A percentile compares a stretch with the other conserved stretches of the same genome.
Evolutionary conservation across 2,329 filamentous ascomycete species (phyloP).

Genomic region (Colletotrichum somersetense): DNA sequence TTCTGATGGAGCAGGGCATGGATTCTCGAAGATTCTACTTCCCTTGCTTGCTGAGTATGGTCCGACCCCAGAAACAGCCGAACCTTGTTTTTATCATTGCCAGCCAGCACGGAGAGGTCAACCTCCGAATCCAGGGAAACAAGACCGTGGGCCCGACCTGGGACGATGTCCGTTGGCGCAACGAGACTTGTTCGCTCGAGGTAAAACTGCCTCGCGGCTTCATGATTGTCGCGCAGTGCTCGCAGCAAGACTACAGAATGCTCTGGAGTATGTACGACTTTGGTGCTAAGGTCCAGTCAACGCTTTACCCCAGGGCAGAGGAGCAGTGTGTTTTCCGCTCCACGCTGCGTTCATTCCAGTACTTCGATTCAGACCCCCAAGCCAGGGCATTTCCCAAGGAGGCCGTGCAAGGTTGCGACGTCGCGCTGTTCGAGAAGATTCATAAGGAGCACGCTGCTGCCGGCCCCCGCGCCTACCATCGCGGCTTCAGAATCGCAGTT

Average conservation of each 20-base stretch:
- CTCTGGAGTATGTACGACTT: constrained; percentile 90
- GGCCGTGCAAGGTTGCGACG: constrained; percentile 76
- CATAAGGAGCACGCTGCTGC: constrained; percentile 78
- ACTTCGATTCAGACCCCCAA: constrained; percentile 80
- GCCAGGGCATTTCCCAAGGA: constrained; percentile 82
- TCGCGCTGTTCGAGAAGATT: constrained; percentile 81
- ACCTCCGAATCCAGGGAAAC: constrained; percentile 78
- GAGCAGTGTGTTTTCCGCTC: constrained; percentile 79
- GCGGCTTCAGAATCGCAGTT: constrained; percentile 82
- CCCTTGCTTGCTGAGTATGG: constrained; percentile 80
- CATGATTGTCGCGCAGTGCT: constrained; percentile 76
- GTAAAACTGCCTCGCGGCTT: constrained; percentile 83
- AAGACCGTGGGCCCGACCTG: constrained; percentile 79
- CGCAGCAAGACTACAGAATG: constrained; percentile 81
- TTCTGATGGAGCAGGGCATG: constrained; percentile 78
- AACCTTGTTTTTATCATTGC: constrained; percentile 80
- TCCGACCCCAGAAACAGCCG: constrained; percentile 77
- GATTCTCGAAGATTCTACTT: constrained; percentile 77
- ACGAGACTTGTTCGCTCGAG: constrained; percentile 73
- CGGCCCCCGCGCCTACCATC: constrained; percentile 79
- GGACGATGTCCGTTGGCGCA: constrained; percentile 86
- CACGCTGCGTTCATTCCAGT: constrained; percentile 81
- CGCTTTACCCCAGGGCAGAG: constrained; percentile 75
- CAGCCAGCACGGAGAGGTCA: constrained; percentile 83
- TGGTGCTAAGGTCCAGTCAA: constrained; percentile 79